phyloP scores from a whole-genome alignment of 2,329 filamentous ascomycete species.

The Tolypocladium pustulatum region DNA sequence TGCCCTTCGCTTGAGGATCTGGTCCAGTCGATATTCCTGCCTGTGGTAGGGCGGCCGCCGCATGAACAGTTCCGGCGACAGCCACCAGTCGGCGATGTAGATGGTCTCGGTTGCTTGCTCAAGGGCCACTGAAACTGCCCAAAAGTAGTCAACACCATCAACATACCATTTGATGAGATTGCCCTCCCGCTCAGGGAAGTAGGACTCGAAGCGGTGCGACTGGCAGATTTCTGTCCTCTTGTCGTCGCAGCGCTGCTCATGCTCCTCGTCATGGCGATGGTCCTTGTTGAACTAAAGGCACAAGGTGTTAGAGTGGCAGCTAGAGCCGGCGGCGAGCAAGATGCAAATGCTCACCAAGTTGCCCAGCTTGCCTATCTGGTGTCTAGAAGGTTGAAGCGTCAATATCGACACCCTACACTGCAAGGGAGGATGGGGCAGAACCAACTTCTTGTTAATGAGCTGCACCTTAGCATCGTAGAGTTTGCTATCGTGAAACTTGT shows the following conservation, averaged over 20 bases:
- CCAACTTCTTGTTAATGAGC: constrained; percentile 49
- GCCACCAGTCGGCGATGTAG: constrained; percentile 96
- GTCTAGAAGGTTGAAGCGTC: constrained; percentile 12
- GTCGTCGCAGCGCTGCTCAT: constrained; percentile 73
- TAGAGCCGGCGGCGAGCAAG: neutral
- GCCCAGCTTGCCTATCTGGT: constrained; percentile 52
- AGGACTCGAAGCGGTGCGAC: constrained; percentile 77
- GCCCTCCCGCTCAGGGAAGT: constrained; percentile 74
- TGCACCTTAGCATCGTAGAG: constrained; percentile 47
- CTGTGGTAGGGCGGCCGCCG: constrained; percentile 73
- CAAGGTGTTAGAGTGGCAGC: constrained; percentile 1
- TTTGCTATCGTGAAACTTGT: constrained; percentile 43
- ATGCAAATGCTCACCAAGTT: constrained; percentile 40
- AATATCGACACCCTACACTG: neutral
- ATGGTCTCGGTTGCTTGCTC: constrained; percentile 86
- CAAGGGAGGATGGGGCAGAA: neutral
- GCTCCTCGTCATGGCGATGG: constrained; percentile 87
- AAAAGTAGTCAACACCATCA: constrained; percentile 90
- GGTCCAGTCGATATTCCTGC: constrained; percentile 80
- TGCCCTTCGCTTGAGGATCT: constrained; percentile 75
- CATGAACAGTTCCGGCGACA: constrained; percentile 80
- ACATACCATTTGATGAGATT: constrained; percentile 97
- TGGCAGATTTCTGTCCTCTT: constrained; percentile 66
- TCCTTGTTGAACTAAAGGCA: constrained; percentile 60
- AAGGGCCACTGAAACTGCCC: constrained; percentile 82